These are phyloP conservation scores for Colletotrichum cordylinicola DNA, from an alignment of 2,329 filamentous ascomycete genomes.

Conservation along the genomic window DNA sequence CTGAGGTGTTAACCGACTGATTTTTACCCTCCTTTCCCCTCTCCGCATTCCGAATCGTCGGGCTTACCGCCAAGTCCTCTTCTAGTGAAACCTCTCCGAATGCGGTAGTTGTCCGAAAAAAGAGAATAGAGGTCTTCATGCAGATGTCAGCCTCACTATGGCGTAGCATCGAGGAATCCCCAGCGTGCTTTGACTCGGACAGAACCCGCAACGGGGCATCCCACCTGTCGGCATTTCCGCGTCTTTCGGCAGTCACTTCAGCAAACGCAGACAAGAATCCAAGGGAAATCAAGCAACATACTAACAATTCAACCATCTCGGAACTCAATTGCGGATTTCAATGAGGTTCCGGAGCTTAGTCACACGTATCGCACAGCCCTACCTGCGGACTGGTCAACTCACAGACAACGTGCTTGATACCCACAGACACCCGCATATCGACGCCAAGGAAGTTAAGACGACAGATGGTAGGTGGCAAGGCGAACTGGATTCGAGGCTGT, in stretches of 20 bases:
- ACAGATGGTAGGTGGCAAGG: neutral
- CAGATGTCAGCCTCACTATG: neutral
- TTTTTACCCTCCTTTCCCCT: neutral
- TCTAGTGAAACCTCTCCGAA: neutral
- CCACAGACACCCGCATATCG: slow-evolving; percentile 5
- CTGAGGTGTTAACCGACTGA: neutral
- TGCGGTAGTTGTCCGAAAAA: neutral
- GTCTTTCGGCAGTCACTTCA: neutral
- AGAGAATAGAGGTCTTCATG: neutral
- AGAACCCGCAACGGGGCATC: neutral
- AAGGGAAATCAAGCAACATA: neutral
- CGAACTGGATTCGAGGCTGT: neutral
- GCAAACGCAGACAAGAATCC: neutral
- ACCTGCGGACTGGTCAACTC: neutral
- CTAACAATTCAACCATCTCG: neutral
- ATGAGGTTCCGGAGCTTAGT: neutral
- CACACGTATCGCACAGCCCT: neutral
- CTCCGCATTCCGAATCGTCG: neutral
- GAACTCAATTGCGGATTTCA: neutral
- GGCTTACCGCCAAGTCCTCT: neutral
- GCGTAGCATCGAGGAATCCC: neutral
- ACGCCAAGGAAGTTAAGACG: neutral
- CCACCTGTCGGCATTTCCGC: slow-evolving; percentile 2
- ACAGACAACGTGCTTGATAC: neutral
- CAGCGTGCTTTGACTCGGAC: neutral